Evolutionary conservation across 2,329 filamentous ascomycete species (phyloP).

Genomic region (Pseudogymnoascus destructans): DNA sequence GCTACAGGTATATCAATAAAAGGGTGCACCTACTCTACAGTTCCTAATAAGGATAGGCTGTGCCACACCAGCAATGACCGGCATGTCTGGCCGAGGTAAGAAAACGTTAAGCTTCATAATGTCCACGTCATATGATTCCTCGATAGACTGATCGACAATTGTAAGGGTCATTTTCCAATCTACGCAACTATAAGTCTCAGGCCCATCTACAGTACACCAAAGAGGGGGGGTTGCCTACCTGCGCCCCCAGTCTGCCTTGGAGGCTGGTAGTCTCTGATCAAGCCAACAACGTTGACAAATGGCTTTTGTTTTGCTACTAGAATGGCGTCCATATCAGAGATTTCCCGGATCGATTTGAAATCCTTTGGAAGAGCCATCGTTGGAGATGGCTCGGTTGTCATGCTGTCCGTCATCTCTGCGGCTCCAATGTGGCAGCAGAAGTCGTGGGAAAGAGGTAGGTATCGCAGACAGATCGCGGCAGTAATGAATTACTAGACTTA

Average conservation of each 20-base stretch:
- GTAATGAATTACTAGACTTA: background rate
- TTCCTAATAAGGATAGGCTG: conserved; percentile 53
- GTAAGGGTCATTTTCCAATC: conserved; percentile 49
- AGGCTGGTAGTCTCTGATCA: conserved; percentile 52
- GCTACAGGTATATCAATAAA: conserved; percentile 12
- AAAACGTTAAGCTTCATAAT: conserved; percentile 46
- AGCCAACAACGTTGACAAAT: conserved; percentile 50
- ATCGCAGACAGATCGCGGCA: background rate
- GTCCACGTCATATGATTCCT: conserved; percentile 31
- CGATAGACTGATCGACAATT: conserved; percentile 44
- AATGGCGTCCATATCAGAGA: conserved; percentile 34
- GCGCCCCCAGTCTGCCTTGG: conserved; percentile 37
- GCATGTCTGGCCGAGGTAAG: conserved; percentile 36
- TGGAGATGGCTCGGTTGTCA: background rate
- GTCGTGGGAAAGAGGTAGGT: background rate
- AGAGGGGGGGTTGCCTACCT: conserved; percentile 31
- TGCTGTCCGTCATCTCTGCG: background rate
- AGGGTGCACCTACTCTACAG: conserved; percentile 35
- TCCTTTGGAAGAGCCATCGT: conserved; percentile 14
- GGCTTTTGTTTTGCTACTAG: conserved; percentile 19
- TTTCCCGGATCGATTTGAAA: conserved; percentile 31
- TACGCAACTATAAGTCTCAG: conserved; percentile 21
- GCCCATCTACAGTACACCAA: background rate
- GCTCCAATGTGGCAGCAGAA: background rate
- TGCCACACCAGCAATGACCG: conserved; percentile 32